Percentiles rank a stretch among this genome's conserved stretches.
These are phyloP conservation scores for Quercus agrifolia DNA, from an alignment of 306 rosid species.

Conservation along the genomic window DNA sequence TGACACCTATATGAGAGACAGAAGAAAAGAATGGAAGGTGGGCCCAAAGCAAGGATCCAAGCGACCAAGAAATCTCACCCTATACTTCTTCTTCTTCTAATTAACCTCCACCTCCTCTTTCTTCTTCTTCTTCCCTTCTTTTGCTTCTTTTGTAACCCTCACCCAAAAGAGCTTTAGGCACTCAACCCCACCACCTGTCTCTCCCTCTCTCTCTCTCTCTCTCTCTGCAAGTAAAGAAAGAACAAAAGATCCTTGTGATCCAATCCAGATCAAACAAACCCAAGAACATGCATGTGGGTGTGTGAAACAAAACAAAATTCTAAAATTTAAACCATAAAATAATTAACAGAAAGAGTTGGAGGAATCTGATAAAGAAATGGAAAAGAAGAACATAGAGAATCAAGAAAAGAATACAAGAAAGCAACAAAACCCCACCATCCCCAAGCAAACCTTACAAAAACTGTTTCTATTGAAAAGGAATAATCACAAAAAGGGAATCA, in stretches of 20 bases:
- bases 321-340: constrained; percentile 8
- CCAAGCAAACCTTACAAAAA: constrained; percentile 38
- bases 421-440: constrained; percentile 58
- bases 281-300: constrained; percentile 75
- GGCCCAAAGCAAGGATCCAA: constrained; percentile 51
- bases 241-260: constrained; percentile 76
- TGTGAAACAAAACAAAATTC: constrained; percentile 43
- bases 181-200: constrained; percentile 38
- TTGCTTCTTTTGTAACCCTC: constrained; percentile 46
- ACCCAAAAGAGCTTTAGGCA: constrained; percentile 27
- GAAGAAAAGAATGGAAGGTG: constrained; percentile 43
- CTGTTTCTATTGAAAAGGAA: constrained; percentile 34
- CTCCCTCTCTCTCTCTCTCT: constrained; percentile 17
- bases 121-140: constrained; percentile 18
- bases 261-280: constrained; percentile 98
- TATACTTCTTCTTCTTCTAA: constrained; percentile 30
- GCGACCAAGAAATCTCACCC: constrained; percentile 56
- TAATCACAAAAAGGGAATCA: constrained; percentile 29
- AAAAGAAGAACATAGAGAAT: constrained; percentile 30
- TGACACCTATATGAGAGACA: constrained; percentile 20
- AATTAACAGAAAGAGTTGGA: constrained; percentile 3
- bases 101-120: constrained; percentile 43
- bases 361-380: constrained; percentile 25
- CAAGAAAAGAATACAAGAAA: constrained; percentile 48
- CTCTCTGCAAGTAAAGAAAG: constrained; percentile 42